These are phyloP conservation scores for Fusarium metavorans DNA, from an alignment of 2,329 filamentous ascomycete genomes.

Conservation along the genomic window DNA sequence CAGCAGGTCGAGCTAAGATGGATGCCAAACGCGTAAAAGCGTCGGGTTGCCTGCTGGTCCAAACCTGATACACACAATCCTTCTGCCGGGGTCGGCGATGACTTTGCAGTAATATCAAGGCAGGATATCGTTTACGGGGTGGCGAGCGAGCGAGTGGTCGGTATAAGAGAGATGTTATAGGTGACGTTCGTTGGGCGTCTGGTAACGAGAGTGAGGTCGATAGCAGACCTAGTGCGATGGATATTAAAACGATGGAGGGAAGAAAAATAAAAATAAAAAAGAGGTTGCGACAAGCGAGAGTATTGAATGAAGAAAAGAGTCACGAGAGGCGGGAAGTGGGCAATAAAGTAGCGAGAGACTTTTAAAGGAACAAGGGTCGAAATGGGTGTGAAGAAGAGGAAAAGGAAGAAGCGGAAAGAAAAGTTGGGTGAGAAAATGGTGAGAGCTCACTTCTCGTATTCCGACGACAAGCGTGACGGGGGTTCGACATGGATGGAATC, in stretches of 20 bases:
- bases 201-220: slow-evolving; percentile 25
- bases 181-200: slow-evolving; percentile 20
- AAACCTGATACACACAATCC: slow-evolving; percentile 15
- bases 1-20: slow-evolving; percentile 2
- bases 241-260: slow-evolving; percentile 20
- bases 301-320: slow-evolving; percentile 12
- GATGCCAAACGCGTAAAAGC: slow-evolving; percentile 11
- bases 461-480: slow-evolving; percentile 2
- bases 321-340: slow-evolving; percentile 25
- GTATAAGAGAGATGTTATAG: slow-evolving; percentile 1
- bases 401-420: slow-evolving; percentile 15
- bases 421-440: slow-evolving; percentile 10
- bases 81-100: not conserved
- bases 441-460: slow-evolving; percentile 29
- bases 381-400: not conserved
- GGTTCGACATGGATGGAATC: not conserved
- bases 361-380: slow-evolving; percentile 35
- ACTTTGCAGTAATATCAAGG: slow-evolving; percentile 7
- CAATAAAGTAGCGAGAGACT: slow-evolving; percentile 23
- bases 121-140: slow-evolving; percentile 7
- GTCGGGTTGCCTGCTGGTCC: slow-evolving; percentile 4
- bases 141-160: slow-evolving; percentile 12
- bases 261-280: slow-evolving; percentile 3
- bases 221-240: slow-evolving; percentile 8
- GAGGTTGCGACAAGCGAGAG: slow-evolving; percentile 26